Conservation (phyloP, 2,329 filamentous ascomycete species). For the Colletotrichum sp. region DNA sequence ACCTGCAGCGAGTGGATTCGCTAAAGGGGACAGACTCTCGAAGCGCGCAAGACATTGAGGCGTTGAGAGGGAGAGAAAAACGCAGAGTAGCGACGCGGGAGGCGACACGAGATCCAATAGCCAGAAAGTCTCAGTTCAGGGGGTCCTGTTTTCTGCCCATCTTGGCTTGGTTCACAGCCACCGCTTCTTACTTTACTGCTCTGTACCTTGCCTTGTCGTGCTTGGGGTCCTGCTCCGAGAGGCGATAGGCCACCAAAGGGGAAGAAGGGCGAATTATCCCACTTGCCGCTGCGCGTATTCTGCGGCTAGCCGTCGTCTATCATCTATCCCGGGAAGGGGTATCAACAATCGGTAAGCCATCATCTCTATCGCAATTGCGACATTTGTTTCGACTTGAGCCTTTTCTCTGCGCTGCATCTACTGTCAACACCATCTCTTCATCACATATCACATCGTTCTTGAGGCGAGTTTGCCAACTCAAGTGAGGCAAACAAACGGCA, state of each 20-base stretch:
- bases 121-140: slow-evolving; percentile 17
- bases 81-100: background rate
- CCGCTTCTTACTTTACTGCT: background rate
- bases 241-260: slow-evolving; percentile 15
- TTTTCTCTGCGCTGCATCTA: background rate
- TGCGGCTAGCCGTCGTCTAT: slow-evolving; percentile 10
- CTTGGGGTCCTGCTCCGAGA: slow-evolving; percentile 11
- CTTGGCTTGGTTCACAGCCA: slow-evolving; percentile 17
- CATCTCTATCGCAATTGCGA: slow-evolving; percentile 1
- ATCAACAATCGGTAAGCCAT: slow-evolving; percentile 7
- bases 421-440: background rate
- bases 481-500: slow-evolving; percentile 11
- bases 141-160: slow-evolving; percentile 3
- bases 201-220: slow-evolving; percentile 14
- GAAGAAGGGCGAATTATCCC: slow-evolving; percentile 7
- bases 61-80: background rate
- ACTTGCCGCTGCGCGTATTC: slow-evolving; percentile 9
- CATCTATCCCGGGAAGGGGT: background rate
- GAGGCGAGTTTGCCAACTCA: background rate
- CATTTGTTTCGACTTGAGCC: background rate
- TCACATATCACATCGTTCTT: slow-evolving; percentile 3
- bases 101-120: slow-evolving; percentile 5
- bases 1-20: background rate
- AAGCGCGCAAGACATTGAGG: background rate
- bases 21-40: background rate